Conservation (phyloP, 805 yeast genomes). For the Zygoascus bituminiphila region DNA sequence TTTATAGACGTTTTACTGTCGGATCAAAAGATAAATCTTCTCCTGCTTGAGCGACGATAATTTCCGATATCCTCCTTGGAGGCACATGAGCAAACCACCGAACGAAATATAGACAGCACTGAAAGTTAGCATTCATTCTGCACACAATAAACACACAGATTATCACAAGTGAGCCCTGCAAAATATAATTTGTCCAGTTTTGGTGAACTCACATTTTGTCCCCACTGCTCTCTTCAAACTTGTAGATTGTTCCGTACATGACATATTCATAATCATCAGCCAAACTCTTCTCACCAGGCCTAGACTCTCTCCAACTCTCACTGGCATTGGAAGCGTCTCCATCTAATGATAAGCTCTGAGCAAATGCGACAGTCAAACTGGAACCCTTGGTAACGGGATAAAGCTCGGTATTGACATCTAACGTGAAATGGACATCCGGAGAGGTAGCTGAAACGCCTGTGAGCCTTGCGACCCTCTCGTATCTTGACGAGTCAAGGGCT, state of each 20-base stretch:
- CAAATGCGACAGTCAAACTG: constrained; percentile 76
- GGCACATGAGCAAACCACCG: constrained; percentile 88
- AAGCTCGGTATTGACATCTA: constrained; percentile 85
- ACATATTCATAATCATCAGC: constrained; percentile 98
- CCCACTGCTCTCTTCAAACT: constrained; percentile 78
- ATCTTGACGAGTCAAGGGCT: constrained; percentile 78
- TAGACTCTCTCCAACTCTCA: constrained; percentile 72
- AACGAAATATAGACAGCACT: constrained; percentile 90
- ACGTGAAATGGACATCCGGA: constrained; percentile 67
- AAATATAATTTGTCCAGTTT: too few relatives aligned
- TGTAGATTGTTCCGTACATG: constrained; percentile 96
- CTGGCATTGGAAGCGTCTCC: constrained; percentile 33
- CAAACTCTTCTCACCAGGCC: constrained; percentile 69
- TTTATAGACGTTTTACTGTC: constrained; percentile 51
- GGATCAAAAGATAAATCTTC: constrained; percentile 80
- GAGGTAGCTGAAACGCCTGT: constrained; percentile 82
- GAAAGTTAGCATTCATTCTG: constrained; percentile 12
- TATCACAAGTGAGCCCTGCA: neutral
- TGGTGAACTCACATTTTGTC: constrained; percentile 35
- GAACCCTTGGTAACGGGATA: constrained; percentile 76
- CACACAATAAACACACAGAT: neutral
- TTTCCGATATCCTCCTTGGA: constrained; percentile 91
- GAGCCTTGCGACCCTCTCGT: constrained; percentile 84
- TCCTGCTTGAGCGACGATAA: constrained; percentile 88
- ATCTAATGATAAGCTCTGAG: constrained; percentile 59